Evolutionary conservation across 352 stramenopile species (phyloP).

Genomic region (Phytophthora colocasiae): DNA sequence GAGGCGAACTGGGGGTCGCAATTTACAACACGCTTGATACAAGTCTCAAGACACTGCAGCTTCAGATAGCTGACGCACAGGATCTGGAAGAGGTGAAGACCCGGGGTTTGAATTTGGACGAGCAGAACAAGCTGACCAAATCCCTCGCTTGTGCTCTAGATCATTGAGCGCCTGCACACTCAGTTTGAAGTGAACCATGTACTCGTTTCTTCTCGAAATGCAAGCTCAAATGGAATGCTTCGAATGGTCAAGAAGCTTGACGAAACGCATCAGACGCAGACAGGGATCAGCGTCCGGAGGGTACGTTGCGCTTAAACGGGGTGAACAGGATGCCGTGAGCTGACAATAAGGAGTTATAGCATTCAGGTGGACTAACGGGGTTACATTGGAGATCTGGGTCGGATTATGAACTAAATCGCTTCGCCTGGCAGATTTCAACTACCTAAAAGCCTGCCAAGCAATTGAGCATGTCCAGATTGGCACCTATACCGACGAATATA

Average conservation of each 20-base stretch:
- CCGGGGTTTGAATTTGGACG: no score
- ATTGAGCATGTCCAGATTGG: constrained; percentile 78
- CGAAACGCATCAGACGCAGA: constrained; percentile 54
- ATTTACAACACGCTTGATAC: constrained; percentile 79
- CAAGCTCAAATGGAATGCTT: constrained; percentile 65
- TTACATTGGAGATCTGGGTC: no score
- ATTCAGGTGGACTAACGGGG: constrained; percentile 39
- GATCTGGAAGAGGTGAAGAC: constrained; percentile 57
- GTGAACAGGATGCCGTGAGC: neutral
- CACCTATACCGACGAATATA: constrained; percentile 35
- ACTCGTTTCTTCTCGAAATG: constrained; percentile 74
- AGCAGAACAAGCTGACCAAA: no score
- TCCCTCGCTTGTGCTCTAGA: constrained; percentile 26
- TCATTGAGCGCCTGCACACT: constrained; percentile 67
- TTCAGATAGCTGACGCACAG: constrained; percentile 43
- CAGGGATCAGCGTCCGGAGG: constrained; percentile 70
- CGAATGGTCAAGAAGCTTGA: constrained; percentile 72
- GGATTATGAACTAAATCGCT: neutral
- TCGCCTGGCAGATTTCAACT: constrained; percentile 72
- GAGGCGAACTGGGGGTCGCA: constrained; percentile 67
- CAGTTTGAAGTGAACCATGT: constrained; percentile 79
- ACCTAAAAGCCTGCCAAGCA: constrained; percentile 69
- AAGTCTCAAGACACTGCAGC: constrained; percentile 70
- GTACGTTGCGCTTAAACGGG: constrained; percentile 26
- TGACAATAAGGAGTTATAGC: constrained; percentile 36